phyloP scores from a whole-genome alignment of 495 filamentous ascomycete species.

The Hapsidospora chrysogenum region DNA sequence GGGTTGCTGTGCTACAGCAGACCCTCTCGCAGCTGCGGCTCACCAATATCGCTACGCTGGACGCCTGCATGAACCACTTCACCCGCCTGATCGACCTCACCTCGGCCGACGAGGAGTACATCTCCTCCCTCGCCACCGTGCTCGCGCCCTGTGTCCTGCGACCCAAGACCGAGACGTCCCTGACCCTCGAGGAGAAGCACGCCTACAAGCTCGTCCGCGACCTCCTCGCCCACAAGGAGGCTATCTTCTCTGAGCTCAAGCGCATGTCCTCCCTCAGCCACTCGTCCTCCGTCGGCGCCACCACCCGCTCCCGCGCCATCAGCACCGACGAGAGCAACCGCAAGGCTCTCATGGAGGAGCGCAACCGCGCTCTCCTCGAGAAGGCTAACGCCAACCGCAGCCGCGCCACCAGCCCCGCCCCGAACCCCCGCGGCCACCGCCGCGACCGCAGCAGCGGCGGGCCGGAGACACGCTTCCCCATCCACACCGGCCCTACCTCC shows the following conservation, averaged over 20 bases:
- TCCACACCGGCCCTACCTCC: conserved; percentile 48
- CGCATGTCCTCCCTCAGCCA: conserved; percentile 60
- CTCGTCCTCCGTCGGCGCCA: conserved; percentile 25
- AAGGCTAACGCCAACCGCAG: conserved; percentile 38
- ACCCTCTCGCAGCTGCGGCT: conserved; percentile 88
- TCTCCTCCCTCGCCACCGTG: conserved; percentile 56
- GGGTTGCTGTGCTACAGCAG: conserved; percentile 85
- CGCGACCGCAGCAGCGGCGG: conserved; percentile 72
- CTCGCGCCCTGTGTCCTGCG: conserved; percentile 80
- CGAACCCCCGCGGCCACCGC: conserved; percentile 39
- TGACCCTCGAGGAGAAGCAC: conserved; percentile 92
- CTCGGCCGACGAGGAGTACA: conserved; percentile 79
- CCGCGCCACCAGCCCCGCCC: conserved; percentile 59
- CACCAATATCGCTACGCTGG: conserved; percentile 94
- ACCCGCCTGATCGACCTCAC: conserved; percentile 93
- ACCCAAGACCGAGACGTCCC: conserved; percentile 64
- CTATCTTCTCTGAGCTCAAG: conserved; percentile 92
- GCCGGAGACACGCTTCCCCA: conserved; percentile 70
- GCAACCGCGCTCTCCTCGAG: conserved; percentile 64
- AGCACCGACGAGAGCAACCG: conserved; percentile 95
- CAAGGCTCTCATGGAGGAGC: conserved; percentile 82
- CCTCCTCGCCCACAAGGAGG: conserved; percentile 82
- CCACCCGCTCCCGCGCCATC: conserved; percentile 65
- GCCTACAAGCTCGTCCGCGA: conserved; percentile 85
- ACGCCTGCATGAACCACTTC: conserved; percentile 96